Conservation (phyloP, 306 rosid genomes). For the Comarum palustre region DNA sequence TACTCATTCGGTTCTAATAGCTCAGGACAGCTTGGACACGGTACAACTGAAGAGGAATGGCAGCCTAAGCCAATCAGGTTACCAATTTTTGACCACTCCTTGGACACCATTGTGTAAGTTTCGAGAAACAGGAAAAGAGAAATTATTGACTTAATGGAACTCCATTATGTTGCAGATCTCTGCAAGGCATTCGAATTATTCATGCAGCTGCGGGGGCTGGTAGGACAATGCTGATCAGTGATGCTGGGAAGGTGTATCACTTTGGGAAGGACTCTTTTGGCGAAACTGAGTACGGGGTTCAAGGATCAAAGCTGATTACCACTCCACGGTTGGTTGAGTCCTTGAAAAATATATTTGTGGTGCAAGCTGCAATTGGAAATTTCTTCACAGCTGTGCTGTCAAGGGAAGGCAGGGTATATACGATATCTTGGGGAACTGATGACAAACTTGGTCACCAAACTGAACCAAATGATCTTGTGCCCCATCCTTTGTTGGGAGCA, state of each 20-base stretch:
- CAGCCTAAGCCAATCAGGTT: constrained; percentile 85
- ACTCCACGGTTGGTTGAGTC: constrained; percentile 77
- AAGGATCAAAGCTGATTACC: constrained; percentile 50
- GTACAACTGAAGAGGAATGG: constrained; percentile 68
- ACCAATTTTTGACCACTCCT: constrained; percentile 24
- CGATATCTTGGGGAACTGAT: constrained; percentile 90
- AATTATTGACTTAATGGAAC: constrained; percentile 47
- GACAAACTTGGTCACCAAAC: constrained; percentile 81
- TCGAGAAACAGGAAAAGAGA: constrained; percentile 33
- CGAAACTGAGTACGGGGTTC: constrained; percentile 67
- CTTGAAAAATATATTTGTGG: constrained; percentile 75
- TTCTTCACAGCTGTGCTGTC: constrained; percentile 91
- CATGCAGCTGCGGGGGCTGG: constrained; percentile 92
- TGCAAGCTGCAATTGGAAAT: constrained; percentile 94
- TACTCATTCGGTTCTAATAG: constrained; percentile 88
- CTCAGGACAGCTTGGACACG: constrained; percentile 94
- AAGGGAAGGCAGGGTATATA: constrained; percentile 87
- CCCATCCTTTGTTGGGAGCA: constrained; percentile 74
- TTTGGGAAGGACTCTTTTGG: constrained; percentile 89
- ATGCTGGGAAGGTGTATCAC: constrained; percentile 76
- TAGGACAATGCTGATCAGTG: constrained; percentile 90
- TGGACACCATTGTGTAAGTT: constrained; percentile 21
- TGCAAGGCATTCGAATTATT: constrained; percentile 82
- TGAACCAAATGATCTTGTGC: constrained; percentile 66
- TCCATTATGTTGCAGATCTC: constrained; percentile 67